These are phyloP conservation scores for Caloboletus inedulis DNA, from an alignment of 1,284 basidiomycete species.

Conservation along the genomic window DNA sequence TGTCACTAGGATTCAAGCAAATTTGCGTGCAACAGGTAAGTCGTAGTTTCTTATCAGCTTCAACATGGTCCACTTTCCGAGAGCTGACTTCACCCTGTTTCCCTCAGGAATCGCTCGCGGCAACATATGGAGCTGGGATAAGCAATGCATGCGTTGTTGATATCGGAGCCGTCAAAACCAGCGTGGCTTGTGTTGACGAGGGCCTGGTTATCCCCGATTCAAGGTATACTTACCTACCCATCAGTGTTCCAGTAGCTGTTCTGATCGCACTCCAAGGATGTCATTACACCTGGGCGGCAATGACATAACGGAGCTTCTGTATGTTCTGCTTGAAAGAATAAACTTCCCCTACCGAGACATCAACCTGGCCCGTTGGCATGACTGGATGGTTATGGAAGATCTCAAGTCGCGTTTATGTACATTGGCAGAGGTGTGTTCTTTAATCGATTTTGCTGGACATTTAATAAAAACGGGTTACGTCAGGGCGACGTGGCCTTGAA, in stretches of 20 bases:
- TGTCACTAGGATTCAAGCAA: constrained; percentile 88
- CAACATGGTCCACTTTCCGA: neutral
- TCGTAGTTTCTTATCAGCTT: neutral
- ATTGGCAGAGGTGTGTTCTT: constrained; percentile 68
- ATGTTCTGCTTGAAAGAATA: constrained; percentile 77
- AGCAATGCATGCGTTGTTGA: constrained; percentile 95
- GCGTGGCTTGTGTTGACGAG: constrained; percentile 94
- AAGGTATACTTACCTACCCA: constrained; percentile 56
- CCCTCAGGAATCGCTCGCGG: constrained; percentile 84
- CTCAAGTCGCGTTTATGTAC: constrained; percentile 83
- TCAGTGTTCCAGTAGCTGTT: constrained; percentile 1
- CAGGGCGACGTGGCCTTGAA: constrained; percentile 86
- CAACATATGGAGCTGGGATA: constrained; percentile 94
- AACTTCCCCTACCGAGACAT: constrained; percentile 88
- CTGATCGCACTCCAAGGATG: constrained; percentile 52
- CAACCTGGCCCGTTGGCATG: constrained; percentile 72
- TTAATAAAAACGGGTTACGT: constrained; percentile 30
- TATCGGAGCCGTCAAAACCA: constrained; percentile 83
- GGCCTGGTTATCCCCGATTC: constrained; percentile 88
- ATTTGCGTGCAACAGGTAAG: constrained; percentile 83
- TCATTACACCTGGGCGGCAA: constrained; percentile 87
- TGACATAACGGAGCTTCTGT: constrained; percentile 89
- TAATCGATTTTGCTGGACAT: neutral
- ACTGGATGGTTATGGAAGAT: constrained; percentile 88
- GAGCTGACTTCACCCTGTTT: neutral